Percentiles rank a stretch among this genome's conserved stretches.
Evolutionary conservation across 192 early-diverging fungal species (phyloP).

Genomic region (Powellomyces hirtus): DNA sequence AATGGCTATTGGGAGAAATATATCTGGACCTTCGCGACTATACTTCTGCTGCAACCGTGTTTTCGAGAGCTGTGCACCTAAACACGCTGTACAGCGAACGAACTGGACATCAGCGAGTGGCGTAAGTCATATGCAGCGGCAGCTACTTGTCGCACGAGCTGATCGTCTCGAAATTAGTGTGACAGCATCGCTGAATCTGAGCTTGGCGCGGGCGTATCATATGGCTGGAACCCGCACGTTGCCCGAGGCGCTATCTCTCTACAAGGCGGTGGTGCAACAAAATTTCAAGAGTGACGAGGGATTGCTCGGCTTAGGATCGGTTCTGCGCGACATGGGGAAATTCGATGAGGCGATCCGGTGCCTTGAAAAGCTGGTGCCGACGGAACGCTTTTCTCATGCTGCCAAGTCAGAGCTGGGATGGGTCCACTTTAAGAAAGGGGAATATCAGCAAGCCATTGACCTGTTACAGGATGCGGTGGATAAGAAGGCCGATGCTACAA

Average conservation of each 20-base stretch:
- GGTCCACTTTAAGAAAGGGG: constrained; percentile 52
- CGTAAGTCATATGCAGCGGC: neutral
- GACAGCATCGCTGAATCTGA: constrained; percentile 19
- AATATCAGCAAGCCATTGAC: constrained; percentile 53
- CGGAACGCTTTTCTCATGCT: constrained; percentile 43
- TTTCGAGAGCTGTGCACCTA: neutral
- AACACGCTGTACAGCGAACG: neutral
- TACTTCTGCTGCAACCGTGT: neutral
- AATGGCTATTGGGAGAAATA: constrained; percentile 2
- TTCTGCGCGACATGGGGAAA: constrained; percentile 48
- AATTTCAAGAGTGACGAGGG: constrained; percentile 15
- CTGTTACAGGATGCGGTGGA: constrained; percentile 33
- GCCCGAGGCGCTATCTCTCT: constrained; percentile 29
- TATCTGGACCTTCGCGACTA: constrained; percentile 7
- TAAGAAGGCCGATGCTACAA: constrained; percentile 41
- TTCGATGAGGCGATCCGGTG: constrained; percentile 55
- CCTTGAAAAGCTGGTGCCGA: constrained; percentile 52
- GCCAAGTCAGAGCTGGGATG: constrained; percentile 71
- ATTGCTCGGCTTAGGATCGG: constrained; percentile 51
- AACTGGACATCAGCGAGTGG: neutral
- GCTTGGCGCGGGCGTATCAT: constrained; percentile 25
- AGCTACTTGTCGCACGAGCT: neutral
- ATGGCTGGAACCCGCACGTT: constrained; percentile 13
- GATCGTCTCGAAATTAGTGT: neutral
- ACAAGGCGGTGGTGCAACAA: constrained; percentile 14